Evolutionary conservation across 805 yeast species (phyloP), one percentile per base, ranked within the genome.

Genomic region (Myxozyma udenii): DNA sequence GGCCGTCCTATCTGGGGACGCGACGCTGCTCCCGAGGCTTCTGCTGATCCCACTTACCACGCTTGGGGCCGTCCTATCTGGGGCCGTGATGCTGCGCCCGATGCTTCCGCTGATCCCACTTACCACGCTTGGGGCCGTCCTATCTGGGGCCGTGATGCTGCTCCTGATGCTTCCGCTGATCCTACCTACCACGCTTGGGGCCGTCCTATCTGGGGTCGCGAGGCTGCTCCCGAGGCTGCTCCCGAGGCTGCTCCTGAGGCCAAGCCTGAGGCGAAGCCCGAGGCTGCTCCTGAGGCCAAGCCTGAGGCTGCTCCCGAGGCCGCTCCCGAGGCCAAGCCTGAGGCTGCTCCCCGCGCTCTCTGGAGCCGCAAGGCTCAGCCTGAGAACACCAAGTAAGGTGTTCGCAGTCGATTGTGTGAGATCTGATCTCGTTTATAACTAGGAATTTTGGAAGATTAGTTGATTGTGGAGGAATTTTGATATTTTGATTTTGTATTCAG

Each of bases 311-410:
- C 12, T n/a, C 41, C 44, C 26, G 49, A 46, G 3, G 44, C 22
- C 18, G 26, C 23, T 2, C 35, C 45, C 2, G 49, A 46, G 14
- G 44, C 49, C 6, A 37, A 45, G 12, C 12, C 33, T 28, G 41
- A 28, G 12, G 24, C 41, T n/a, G 40, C 47, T 5, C 2, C 32
- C 1, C 28, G 46, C 4, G 50, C 56, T 28, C 11, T 50, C 33
- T 36, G 42, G 38, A 43, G 46, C 2, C 56, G 56, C 14, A 52
- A 48, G 7, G 50, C 56, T 4, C 46, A 30, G 7, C 48, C 55
- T 4, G 54, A 50, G 22, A 37, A 44, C 6, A 37, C n/a, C n/a
- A n/a, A n/a, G n/a, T n/a, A n/a, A n/a, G n/a, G n/a, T n/a, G n/a
- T n/a, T n/a, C n/a, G n/a, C n/a, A n/a, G n/a, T n/a, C n/a, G n/a